Percentiles rank a stretch among this genome's conserved stretches.
Evolutionary conservation across 306 rosid genomes (phyloP).

Genomic region (Prinsepia uniflora): DNA sequence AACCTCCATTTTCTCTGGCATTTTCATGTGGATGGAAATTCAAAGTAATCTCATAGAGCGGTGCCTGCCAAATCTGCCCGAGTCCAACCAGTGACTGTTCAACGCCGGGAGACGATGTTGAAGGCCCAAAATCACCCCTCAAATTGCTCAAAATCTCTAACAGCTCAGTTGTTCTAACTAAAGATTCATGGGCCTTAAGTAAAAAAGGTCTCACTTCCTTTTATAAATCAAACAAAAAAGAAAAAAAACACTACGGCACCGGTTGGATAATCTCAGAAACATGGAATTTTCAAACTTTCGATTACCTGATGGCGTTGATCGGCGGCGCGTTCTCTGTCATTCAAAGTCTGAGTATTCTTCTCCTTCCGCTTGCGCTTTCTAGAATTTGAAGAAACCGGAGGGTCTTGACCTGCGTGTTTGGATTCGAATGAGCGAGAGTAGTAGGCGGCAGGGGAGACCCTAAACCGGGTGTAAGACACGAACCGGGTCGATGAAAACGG

Average conservation of each 20-base stretch:
- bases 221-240: slow-evolving; percentile 6
- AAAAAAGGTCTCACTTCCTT: slow-evolving; percentile 69
- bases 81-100: slow-evolving; percentile 53
- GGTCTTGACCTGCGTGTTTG: slow-evolving; percentile 19
- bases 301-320: slow-evolving; percentile 76
- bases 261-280: not conserved
- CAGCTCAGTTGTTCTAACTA: slow-evolving; percentile 45
- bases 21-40: slow-evolving; percentile 23
- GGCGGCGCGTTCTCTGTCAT: slow-evolving; percentile 68
- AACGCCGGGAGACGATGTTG: slow-evolving; percentile 16
- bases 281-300: not conserved
- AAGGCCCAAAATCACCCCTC: slow-evolving; percentile 36
- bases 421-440: slow-evolving; percentile 61
- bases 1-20: slow-evolving; percentile 44
- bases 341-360: slow-evolving; percentile 41
- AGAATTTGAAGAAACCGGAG: slow-evolving; percentile 25
- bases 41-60: slow-evolving; percentile 55
- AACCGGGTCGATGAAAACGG: slow-evolving; percentile 70
- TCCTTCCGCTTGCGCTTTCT: slow-evolving; percentile 51
- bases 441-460: slow-evolving; percentile 62
- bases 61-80: slow-evolving; percentile 48
- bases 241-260: not conserved
- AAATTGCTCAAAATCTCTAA: slow-evolving; percentile 45
- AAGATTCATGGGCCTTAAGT: slow-evolving; percentile 55
- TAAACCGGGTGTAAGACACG: slow-evolving; percentile 60